phyloP scores from a whole-genome alignment of 192 early-diverging fungal genomes.

The Coemansia reversa region DNA sequence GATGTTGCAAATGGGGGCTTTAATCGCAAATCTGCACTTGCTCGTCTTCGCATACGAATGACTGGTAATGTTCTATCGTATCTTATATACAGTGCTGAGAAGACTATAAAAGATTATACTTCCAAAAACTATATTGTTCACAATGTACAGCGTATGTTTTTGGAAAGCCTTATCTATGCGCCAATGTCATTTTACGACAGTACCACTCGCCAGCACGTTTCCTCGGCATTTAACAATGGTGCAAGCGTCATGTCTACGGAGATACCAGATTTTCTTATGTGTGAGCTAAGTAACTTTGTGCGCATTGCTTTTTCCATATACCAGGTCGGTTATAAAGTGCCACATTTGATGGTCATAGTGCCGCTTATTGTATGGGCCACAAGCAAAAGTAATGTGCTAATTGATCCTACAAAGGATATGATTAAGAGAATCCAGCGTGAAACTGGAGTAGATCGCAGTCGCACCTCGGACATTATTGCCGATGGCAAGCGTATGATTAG shows the following conservation, averaged over 20 bases:
- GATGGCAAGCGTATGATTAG: slow-evolving; percentile 72
- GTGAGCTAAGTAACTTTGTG: slow-evolving; percentile 9
- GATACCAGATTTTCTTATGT: slow-evolving; percentile 22
- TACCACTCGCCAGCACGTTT: slow-evolving; percentile 29
- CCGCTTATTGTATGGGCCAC: slow-evolving; percentile 20
- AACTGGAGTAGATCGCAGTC: slow-evolving; percentile 3
- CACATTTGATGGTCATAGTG: slow-evolving; percentile 20
- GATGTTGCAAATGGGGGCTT: slow-evolving; percentile 1
- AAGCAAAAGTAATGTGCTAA: not conserved
- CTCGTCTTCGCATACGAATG: slow-evolving; percentile 22
- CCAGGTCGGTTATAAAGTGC: slow-evolving; percentile 13
- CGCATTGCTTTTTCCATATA: slow-evolving; percentile 21
- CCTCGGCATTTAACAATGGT: slow-evolving; percentile 23
- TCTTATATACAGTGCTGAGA: not conserved
- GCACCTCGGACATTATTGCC: slow-evolving; percentile 18
- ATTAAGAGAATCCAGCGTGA: slow-evolving; percentile 6
- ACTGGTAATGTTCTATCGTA: not conserved
- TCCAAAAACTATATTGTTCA: slow-evolving; percentile 7
- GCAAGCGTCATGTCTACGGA: slow-evolving; percentile 19
- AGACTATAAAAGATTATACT: slow-evolving; percentile 1
- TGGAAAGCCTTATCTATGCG: slow-evolving; percentile 26
- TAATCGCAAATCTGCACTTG: not conserved
- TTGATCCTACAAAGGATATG: slow-evolving; percentile 5
- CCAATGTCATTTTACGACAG: slow-evolving; percentile 43
- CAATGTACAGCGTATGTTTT: slow-evolving; percentile 23